phyloP scores from a whole-genome alignment of 2,329 filamentous ascomycete species.

The Epichloe gansuensis region DNA sequence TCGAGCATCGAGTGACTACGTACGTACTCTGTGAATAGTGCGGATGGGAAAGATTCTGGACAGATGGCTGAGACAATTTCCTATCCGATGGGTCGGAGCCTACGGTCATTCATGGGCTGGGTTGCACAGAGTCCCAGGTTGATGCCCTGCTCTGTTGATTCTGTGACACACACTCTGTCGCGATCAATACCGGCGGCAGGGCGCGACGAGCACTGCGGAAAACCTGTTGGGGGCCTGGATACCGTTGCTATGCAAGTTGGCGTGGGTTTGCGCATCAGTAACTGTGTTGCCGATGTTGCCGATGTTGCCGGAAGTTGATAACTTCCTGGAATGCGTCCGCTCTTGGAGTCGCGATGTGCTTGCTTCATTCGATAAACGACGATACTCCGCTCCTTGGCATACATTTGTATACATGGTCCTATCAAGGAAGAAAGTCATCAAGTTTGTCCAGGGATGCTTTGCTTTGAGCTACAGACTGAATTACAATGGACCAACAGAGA shows the following conservation, averaged over 20 bases:
- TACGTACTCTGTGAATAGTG: not conserved
- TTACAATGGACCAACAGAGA: no score
- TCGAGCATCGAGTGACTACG: not conserved
- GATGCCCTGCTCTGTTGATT: not conserved
- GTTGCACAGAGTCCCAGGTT: not conserved
- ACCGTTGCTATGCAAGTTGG: not conserved
- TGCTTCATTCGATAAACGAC: not conserved
- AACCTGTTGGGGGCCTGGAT: not conserved
- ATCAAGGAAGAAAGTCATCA: no score
- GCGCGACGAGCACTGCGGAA: not conserved
- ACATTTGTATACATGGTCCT: no score
- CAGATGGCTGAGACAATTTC: conserved; percentile 1
- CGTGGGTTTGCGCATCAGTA: not conserved
- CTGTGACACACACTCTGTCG: not conserved
- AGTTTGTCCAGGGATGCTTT: no score
- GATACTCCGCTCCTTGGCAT: no score
- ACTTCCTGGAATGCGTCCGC: not conserved
- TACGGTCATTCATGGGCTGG: not conserved
- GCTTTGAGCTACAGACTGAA: no score
- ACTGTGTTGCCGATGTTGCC: not conserved
- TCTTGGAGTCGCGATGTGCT: not conserved
- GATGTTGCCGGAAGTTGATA: not conserved
- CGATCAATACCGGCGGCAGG: not conserved
- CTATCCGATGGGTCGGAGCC: not conserved
- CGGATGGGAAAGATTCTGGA: not conserved